Base-by-base conservation (phyloP, 305 asterid species). In the Stenogyne calaminthoides region DNA sequence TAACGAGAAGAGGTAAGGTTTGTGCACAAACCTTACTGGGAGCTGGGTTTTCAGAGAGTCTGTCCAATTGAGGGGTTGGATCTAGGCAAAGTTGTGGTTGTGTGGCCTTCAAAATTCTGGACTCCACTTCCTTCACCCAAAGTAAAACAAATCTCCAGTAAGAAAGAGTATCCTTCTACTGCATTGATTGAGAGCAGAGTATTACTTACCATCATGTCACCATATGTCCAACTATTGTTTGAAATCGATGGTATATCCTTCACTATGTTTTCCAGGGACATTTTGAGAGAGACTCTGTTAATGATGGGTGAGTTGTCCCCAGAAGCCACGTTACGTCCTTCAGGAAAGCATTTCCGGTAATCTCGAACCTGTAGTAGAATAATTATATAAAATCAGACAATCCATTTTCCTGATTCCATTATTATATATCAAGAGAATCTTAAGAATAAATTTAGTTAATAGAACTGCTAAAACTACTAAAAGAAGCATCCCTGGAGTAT, bases 191-290 rank as follows among this genome's bases (percentile, higher is more conserved):
- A 67, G 68, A 77, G 71, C 55, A 37, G 63, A 74, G 67, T 61
- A 78, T 72, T 67, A 76, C 96, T 80, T 80, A 92, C 99, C 99
- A 95, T 92, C 77, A 95, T 73, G 84, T 95, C 99, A 83, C 99
- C 99, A 70, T 95, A 95, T 27, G 98, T 89, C 99, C 99, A 95
- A 81, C 81, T 85, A 83, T 74, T 84, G 29, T 92, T 92, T 56
- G 96, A 89, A 76, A 92, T 88, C 63, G 88, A 75, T 8, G 97
- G 97, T 69, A 95, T 87, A 88, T 95, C 99, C 91, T 92, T 92
- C 63, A 95, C 96, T 73, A 95, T 88, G 79, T 89, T 95, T 78
- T 95, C 99, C 69, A 95, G 81, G 18, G 96, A 92, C 97, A 95
- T 87, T 80, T 82, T 90, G 66, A 95, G 96, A 76, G 79, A 67